These are phyloP conservation scores for Fusarium ambrosium DNA, from an alignment of 2,329 filamentous ascomycete species.

Conservation along the genomic window DNA sequence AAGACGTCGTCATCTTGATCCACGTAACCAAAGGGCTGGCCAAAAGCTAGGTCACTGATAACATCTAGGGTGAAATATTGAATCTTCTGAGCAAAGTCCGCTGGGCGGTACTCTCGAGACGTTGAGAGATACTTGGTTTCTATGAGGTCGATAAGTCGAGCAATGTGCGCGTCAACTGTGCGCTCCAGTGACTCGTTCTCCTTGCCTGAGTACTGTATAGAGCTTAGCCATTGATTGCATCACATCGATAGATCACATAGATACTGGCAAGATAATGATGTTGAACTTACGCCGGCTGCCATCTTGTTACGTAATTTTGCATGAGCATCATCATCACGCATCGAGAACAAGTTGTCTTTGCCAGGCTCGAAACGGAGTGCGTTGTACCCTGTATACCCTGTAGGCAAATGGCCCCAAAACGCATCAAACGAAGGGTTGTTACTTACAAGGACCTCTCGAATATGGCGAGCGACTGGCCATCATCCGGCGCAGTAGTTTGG, in stretches of 20 bases:
- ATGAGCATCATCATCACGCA: constrained; percentile 56
- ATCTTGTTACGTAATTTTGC: constrained; percentile 60
- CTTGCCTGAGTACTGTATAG: constrained; percentile 63
- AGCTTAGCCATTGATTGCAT: not conserved
- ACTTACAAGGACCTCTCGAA: constrained; percentile 46
- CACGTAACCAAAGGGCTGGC: constrained; percentile 63
- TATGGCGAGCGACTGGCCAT: constrained; percentile 51
- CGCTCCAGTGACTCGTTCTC: constrained; percentile 65
- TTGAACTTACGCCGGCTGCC: constrained; percentile 56
- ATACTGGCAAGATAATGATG: not conserved
- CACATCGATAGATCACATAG: not conserved
- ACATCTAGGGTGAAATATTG: constrained; percentile 69
- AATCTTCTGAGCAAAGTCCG: constrained; percentile 66
- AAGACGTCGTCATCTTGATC: constrained; percentile 61
- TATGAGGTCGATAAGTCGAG: constrained; percentile 62
- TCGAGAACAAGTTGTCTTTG: constrained; percentile 51
- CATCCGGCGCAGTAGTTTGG: constrained; percentile 52
- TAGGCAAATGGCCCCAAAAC: not conserved
- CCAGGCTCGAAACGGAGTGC: constrained; percentile 51
- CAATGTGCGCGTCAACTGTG: constrained; percentile 63
- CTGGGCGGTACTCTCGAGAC: constrained; percentile 52
- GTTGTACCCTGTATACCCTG: constrained; percentile 54
- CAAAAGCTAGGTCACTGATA: constrained; percentile 66
- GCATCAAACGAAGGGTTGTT: not conserved
- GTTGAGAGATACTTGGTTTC: constrained; percentile 59